These are phyloP conservation scores for Picochlorum sp. DNA, from an alignment of 139 green algal species.

Conservation along the genomic window DNA sequence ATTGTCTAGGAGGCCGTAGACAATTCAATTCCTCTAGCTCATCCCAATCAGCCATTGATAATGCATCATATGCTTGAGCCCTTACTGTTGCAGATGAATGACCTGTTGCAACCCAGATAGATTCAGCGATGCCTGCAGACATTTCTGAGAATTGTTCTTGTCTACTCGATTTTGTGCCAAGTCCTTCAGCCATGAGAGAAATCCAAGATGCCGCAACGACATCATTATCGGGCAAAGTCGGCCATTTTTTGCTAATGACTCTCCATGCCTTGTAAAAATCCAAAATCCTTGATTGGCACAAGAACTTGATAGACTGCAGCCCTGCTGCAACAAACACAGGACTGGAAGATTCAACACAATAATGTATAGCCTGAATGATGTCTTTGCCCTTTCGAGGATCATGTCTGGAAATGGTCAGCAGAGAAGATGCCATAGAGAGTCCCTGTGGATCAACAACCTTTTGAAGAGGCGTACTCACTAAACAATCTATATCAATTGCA, in stretches of 20 bases:
- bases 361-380: slow-evolving; percentile 23
- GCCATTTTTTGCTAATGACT: slow-evolving; percentile 24
- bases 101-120: too few relatives aligned
- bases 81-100: too few relatives aligned
- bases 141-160: too few relatives aligned
- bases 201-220: slow-evolving; percentile 30
- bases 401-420: slow-evolving; percentile 11
- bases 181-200: slow-evolving; percentile 19
- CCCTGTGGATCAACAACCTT: neutral
- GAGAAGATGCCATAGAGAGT: slow-evolving; percentile 18
- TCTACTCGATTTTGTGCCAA: too few relatives aligned
- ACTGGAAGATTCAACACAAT: neutral
- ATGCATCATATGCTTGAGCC: too few relatives aligned
- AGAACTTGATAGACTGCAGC: slow-evolving; percentile 17
- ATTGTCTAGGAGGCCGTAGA: too few relatives aligned
- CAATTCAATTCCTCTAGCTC: too few relatives aligned
- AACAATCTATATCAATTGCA: too few relatives aligned
- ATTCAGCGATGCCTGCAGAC: too few relatives aligned
- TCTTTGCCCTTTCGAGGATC: slow-evolving; percentile 25
- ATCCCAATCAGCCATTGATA: too few relatives aligned
- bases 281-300: slow-evolving; percentile 37
- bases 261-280: slow-evolving; percentile 51
- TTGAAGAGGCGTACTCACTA: too few relatives aligned
- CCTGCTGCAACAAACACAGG: slow-evolving; percentile 22
- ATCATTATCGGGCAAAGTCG: slow-evolving; percentile 22